Conservation (phyloP, 2,329 filamentous ascomycete species). For the Teratosphaeria destructans region DNA sequence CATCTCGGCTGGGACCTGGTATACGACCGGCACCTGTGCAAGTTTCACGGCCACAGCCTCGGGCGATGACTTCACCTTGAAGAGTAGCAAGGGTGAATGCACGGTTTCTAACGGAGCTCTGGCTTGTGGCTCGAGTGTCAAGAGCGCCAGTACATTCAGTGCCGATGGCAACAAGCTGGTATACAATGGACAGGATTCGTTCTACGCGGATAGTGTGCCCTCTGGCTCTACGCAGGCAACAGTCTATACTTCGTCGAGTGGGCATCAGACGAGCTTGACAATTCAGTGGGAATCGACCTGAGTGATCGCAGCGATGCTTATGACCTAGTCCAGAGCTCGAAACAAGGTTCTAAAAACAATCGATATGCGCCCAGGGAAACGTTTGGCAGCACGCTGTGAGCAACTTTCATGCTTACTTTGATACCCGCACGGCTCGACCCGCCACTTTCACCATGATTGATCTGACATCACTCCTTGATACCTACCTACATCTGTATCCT, state of each 20-base stretch:
- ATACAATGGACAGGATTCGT: conserved; percentile 29
- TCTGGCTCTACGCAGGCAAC: conserved; percentile 33
- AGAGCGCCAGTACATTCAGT: conserved; percentile 32
- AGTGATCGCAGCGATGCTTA: background rate
- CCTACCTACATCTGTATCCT: background rate
- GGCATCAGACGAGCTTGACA: conserved; percentile 17
- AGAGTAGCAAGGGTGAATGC: conserved; percentile 50
- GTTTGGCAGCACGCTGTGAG: no score
- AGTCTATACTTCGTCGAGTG: conserved; percentile 27
- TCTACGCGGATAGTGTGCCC: conserved; percentile 35
- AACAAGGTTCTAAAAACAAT: no score
- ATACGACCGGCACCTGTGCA: conserved; percentile 55
- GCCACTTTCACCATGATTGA: background rate
- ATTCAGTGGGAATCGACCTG: conserved; percentile 27
- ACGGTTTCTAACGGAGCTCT: conserved; percentile 37
- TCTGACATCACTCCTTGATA: background rate
- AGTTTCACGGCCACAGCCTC: conserved; percentile 44
- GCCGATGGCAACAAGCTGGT: conserved; percentile 27
- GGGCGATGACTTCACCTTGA: conserved; percentile 39
- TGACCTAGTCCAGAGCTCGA: background rate
- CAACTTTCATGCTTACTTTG: background rate
- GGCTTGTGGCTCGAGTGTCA: conserved; percentile 43
- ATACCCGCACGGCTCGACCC: background rate
- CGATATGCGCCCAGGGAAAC: no score
- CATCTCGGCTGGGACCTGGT: conserved; percentile 59